Evolutionary conservation across 1,284 basidiomycete genomes (phyloP), one percentile per base, ranked within the genome.

Genomic region (Butyriboletus regius): DNA sequence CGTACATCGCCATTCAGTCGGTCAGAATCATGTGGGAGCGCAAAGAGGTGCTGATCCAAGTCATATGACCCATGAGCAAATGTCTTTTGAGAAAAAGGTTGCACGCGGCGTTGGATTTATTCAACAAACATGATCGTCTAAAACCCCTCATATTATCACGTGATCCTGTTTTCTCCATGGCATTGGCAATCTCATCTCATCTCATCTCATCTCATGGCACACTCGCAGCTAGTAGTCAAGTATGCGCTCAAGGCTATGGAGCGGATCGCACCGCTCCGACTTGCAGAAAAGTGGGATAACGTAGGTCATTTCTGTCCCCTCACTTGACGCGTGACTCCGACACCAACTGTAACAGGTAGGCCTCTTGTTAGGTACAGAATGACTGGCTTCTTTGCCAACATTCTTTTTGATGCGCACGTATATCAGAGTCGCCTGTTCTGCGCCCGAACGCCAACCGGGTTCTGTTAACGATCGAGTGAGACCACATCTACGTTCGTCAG

Each of bases 241-340:
- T 69, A 73, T 35, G 75, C 81, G 13, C 77, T 76, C 60, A 73
- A 68, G 35, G 79, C 80, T 0, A 83, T 90, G 81, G 83, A 88
- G 55, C 79, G 83, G 38, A 86, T 95, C 55, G 89, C 91, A 1
- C 91, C 91, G 6, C 75, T 91, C n/a, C 73, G 79, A 46, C 75
- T 94, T 5, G 91, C 91, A 14, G 91, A 83, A 59, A 82, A 79
- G 56, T 95, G 91, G 91, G 91, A 95, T 63, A 94, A 94, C 70
- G 91, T 93, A 57, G 69, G 86, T 69, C 91, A 88, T 71, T 88
- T 91, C 55, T 70, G 82, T 64, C 24, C 50, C 28, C 36, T 54
- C n/a, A 17, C 39, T 43, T 33, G 7, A 40, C 42, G 22, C 34
- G 28, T 44, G 14, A 20, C 17, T 48, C 50, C 31, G 36, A 55